Conservation (phyloP, 116 monocot genomes). For the Trichopus zeylanicus region DNA sequence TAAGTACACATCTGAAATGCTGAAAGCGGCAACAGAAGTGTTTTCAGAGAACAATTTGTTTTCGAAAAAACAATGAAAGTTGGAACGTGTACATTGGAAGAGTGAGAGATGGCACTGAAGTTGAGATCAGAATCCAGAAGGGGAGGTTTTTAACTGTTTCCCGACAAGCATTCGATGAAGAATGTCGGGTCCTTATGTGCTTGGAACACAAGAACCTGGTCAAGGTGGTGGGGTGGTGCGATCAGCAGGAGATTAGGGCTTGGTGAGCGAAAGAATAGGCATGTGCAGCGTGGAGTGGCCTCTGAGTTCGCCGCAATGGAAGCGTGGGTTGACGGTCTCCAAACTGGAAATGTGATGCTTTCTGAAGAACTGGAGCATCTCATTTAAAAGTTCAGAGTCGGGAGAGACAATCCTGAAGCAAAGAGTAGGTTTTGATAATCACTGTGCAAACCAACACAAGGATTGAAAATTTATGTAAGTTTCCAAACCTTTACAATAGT, state of each 20-base stretch:
- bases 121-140: constrained; percentile 1
- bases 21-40: constrained; percentile 12
- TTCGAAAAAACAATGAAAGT: neutral
- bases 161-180: neutral
- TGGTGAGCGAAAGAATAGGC: constrained; percentile 8
- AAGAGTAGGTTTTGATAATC: constrained; percentile 7
- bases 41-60: constrained; percentile 15
- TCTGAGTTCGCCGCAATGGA: constrained; percentile 14
- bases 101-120: constrained; percentile 9
- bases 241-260: constrained; percentile 10
- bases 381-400: constrained; percentile 17
- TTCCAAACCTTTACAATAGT: neutral
- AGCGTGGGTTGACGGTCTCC: constrained; percentile 20
- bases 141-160: constrained; percentile 1
- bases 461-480: neutral
- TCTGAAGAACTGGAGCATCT: constrained; percentile 9
- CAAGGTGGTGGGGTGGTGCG: constrained; percentile 20
- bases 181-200: constrained; percentile 11
- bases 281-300: constrained; percentile 16
- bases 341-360: constrained; percentile 12
- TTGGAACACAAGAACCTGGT: constrained; percentile 15
- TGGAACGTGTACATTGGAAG: constrained; percentile 7
- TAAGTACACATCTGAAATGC: constrained; percentile 10
- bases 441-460: too few relatives aligned
- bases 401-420: constrained; percentile 2